Evolutionary conservation across 345 rosid species (phyloP), one percentile per base, ranked within the genome.

Genomic region (Eutrema japonicum): DNA sequence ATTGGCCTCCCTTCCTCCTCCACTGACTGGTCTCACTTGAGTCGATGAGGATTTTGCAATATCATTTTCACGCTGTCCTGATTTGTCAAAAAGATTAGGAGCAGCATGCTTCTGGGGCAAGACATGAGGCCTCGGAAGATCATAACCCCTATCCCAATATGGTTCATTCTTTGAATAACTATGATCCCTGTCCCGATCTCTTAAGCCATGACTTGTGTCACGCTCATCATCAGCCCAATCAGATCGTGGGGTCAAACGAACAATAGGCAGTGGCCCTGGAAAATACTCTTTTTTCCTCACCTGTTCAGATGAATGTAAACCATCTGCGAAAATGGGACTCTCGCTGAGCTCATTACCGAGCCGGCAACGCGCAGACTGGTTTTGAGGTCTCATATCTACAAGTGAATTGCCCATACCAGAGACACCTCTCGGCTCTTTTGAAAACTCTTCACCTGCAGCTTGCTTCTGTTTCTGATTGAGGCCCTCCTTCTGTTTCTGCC

Each of bases 201-300:
- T 67, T 74, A 90, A 82, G 57, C 86, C 86, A 68, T 76, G 88
- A 71, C 98, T 82, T 36, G 96, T 92, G 68, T 96, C 99, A 71
- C 97, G 98, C 78, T 96, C 99, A 82, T 96, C 99, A 82, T 96
- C 99, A 66, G 93, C 96, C 98, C 99, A 95, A 75, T 95, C 99
- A 75, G 96, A 95, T 61, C 99, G 85, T 18, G 97, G 96, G 26
- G 84, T 81, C 89, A 92, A 75, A 51, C 83, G 84, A 77, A 92
- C 89, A 66, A 90, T 75, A 1, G 97, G 97, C 47, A 94, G 74
- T 35, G 93, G 96, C 50, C 86, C 96, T 3, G 85, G 72, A 77
- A 87, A 81, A 76, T 66, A 83, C 5, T 90, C 92, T 66, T 79
- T 87, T 79, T 83, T 95, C 63, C 81, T 60, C 48, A 55, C 82